Evolutionary conservation across 2,329 filamentous ascomycete genomes (phyloP), one percentile per base, ranked within the genome.

Genomic region (Aspergillus chevalieri): DNA sequence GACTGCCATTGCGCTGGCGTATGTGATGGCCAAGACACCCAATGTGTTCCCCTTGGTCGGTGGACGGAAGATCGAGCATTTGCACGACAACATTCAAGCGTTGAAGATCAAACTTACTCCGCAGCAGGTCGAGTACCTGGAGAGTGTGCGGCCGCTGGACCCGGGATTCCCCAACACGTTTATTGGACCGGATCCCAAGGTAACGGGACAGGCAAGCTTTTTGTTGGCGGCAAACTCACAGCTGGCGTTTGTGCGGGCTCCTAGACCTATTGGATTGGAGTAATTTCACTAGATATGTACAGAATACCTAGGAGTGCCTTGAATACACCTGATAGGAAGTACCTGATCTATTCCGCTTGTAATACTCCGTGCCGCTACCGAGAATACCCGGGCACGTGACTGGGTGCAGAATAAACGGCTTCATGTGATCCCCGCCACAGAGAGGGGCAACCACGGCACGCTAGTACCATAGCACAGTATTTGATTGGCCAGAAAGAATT

Each of bases 21-120:
- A 90, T 62, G 82, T 90, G 22, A 79, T 87, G 76, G 78, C 82
- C 57, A 89, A 90, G 70, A 74, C 83, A 1, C 80, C 85, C 0
- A 82, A 87, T 57, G 83, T 89, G 12, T 88, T 88, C 64, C 87
- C 87, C 1, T 82, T 90, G 43, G 74, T 89, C 7, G 86, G 86
- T 9, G 83, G 84, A 0, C 78, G 85, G 15, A 89, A 83, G 59
- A 65, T 87, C 12, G 80, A 84, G 47, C 85, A 90, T 63, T 69
- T 91, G 28, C 51, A 58, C n/a, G 60, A 63, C 44, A 63, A 63
- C 36, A 63, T 63, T 21, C 52, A 56, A 39, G 60, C 58, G 12
- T 44, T 64, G 52, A 56, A 52, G 34, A 59, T 63, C 39, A 69
- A 76, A 48, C 70, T 91, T 33, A 78, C 71, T 0, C 64, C 74